phyloP scores from a whole-genome alignment of 2,329 filamentous ascomycete genomes.

The Arthrinium puccinioides region DNA sequence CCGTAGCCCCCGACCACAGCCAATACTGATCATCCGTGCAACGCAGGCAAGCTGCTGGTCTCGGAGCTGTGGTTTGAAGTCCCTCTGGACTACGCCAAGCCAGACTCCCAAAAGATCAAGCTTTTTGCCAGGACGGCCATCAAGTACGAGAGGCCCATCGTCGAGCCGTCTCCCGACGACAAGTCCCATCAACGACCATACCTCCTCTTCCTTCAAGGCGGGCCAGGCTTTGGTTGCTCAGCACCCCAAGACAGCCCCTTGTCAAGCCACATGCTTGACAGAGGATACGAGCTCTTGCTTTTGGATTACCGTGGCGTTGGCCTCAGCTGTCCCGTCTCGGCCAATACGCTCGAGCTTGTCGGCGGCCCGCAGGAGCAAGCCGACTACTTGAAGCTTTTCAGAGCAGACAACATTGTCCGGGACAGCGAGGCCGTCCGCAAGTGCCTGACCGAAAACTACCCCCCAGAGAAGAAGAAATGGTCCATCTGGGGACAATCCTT shows the following conservation, averaged over 20 bases:
- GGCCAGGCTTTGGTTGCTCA: constrained; percentile 71
- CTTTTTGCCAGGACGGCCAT: constrained; percentile 72
- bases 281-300: constrained; percentile 77
- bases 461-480: constrained; percentile 69
- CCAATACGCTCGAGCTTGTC: constrained; percentile 59
- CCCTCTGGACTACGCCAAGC: constrained; percentile 67
- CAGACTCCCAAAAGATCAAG: constrained; percentile 52
- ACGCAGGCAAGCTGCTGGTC: constrained; percentile 62
- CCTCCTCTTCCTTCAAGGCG: constrained; percentile 75
- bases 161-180: constrained; percentile 30
- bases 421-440: constrained; percentile 83
- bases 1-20: neutral
- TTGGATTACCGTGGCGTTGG: constrained; percentile 92
- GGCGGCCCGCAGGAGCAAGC: constrained; percentile 63
- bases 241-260: constrained; percentile 67
- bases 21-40: too few relatives aligned
- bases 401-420: constrained; percentile 82
- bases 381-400: constrained; percentile 74
- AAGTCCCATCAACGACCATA: constrained; percentile 40
- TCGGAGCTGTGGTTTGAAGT: constrained; percentile 85
- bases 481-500: constrained; percentile 86
- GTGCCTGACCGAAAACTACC: constrained; percentile 63
- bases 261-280: constrained; percentile 63
- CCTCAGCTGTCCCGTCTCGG: constrained; percentile 71
- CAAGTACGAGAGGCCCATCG: constrained; percentile 57